Percentiles rank a stretch among this genome's conserved stretches.
Conservation (phyloP, 768 basidiomycete genomes). For the Psilocybe subaeruginosa region DNA sequence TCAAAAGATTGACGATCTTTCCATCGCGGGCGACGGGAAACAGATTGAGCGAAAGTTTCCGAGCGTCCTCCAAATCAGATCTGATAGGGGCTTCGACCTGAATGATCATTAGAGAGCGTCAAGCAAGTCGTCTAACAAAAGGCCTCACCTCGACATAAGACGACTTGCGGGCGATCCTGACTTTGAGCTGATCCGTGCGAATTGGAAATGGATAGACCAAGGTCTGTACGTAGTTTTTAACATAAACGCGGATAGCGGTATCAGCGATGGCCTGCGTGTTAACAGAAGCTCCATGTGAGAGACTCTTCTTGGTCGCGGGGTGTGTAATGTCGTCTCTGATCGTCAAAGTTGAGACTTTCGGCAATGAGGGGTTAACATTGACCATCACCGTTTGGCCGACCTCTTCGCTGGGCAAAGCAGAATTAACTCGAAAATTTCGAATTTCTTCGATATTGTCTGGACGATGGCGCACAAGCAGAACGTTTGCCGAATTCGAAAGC, state of each 20-base stretch:
- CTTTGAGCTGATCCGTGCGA: constrained; percentile 33
- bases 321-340: constrained; percentile 24
- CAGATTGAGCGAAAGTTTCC: constrained; percentile 22
- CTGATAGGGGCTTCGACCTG: constrained; percentile 30
- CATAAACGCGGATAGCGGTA: constrained; percentile 31
- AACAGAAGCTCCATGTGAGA: constrained; percentile 24
- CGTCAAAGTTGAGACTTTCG: constrained; percentile 19
- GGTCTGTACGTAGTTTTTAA: constrained; percentile 27
- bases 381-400: constrained; percentile 5
- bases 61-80: constrained; percentile 16
- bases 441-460: constrained; percentile 25
- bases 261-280: constrained; percentile 32
- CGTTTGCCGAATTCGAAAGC: constrained; percentile 29
- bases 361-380: constrained; percentile 13
- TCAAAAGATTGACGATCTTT: constrained; percentile 22
- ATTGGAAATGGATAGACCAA: constrained; percentile 50
- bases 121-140: constrained; percentile 14
- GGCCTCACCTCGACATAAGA: constrained; percentile 47
- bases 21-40: constrained; percentile 30
- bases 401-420: neutral
- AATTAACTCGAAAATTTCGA: constrained; percentile 8
- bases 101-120: constrained; percentile 19
- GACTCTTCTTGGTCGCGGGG: constrained; percentile 18
- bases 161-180: constrained; percentile 58
- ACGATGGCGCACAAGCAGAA: constrained; percentile 32